Evolutionary conservation across 306 rosid species (phyloP).

Genomic region (Medicago arabica): DNA sequence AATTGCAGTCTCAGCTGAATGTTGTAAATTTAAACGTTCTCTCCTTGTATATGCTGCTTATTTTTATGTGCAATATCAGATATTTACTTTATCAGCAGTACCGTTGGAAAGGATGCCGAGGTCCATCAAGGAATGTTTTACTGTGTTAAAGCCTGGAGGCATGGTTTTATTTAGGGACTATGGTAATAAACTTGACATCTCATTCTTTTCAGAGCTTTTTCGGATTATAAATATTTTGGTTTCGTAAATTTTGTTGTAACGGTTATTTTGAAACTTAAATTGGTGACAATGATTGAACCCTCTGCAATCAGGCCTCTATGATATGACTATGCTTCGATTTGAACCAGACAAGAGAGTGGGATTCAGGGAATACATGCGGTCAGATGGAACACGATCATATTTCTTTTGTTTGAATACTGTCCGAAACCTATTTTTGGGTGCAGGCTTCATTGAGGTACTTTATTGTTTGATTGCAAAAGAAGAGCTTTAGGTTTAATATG

Average conservation of each 20-base stretch:
- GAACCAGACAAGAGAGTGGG: constrained; percentile 67
- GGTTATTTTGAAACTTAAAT: constrained; percentile 27
- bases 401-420: constrained; percentile 81
- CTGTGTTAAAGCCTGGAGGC: constrained; percentile 88
- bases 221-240: background rate
- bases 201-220: constrained; percentile 28
- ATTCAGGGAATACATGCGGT: constrained; percentile 77
- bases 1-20: background rate
- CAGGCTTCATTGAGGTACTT: constrained; percentile 88
- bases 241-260: constrained; percentile 16
- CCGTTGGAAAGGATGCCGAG: constrained; percentile 72
- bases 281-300: constrained; percentile 38
- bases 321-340: constrained; percentile 97
- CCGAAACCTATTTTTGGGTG: constrained; percentile 68
- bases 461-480: constrained; percentile 25
- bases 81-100: constrained; percentile 88
- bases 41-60: constrained; percentile 29
- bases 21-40: background rate
- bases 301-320: constrained; percentile 80
- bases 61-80: constrained; percentile 55
- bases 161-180: constrained; percentile 87
- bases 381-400: constrained; percentile 87
- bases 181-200: constrained; percentile 55
- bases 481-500: constrained; percentile 19
- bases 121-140: constrained; percentile 73